phyloP scores from a whole-genome alignment of 495 filamentous ascomycete genomes.

The Lasiosphaeriaceae sp. region DNA sequence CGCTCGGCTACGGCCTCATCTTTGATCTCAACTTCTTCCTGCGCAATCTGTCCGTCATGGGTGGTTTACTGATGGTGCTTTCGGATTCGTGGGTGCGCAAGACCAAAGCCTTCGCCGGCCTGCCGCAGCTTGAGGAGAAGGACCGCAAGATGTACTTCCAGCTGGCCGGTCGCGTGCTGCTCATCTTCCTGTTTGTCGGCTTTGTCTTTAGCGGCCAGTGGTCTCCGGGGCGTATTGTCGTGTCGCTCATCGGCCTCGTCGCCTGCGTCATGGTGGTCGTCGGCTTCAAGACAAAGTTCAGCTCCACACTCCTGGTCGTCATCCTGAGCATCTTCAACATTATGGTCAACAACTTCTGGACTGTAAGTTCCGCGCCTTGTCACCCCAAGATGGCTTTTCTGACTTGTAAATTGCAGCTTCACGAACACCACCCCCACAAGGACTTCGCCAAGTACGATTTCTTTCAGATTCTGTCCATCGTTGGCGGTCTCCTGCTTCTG shows the following conservation, averaged over 20 bases:
- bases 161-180: constrained; percentile 88
- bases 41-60: constrained; percentile 94
- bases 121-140: constrained; percentile 94
- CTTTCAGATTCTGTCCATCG: constrained; percentile 99
- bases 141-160: constrained; percentile 99
- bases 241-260: constrained; percentile 76
- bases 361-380: constrained; percentile 60
- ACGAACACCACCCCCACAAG: constrained; percentile 97
- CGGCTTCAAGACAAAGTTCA: constrained; percentile 99
- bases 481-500: constrained; percentile 89
- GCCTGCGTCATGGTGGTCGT: constrained; percentile 99
- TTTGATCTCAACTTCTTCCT: constrained; percentile 99
- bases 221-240: constrained; percentile 78
- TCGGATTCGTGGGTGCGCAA: constrained; percentile 98
- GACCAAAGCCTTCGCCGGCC: constrained; percentile 90
- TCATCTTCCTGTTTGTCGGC: constrained; percentile 95
- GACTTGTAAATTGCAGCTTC: constrained; percentile 58
- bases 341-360: constrained; percentile 99
- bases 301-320: constrained; percentile 87
- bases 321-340: constrained; percentile 95
- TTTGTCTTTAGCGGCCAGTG: constrained; percentile 95
- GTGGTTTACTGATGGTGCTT: constrained; percentile 93
- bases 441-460: constrained; percentile 99
- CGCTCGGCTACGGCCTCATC: constrained; percentile 94
- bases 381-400: neutral